phyloP scores from a whole-genome alignment of 192 early-diverging fungal genomes.

The Umbelopsis isabellina region DNA sequence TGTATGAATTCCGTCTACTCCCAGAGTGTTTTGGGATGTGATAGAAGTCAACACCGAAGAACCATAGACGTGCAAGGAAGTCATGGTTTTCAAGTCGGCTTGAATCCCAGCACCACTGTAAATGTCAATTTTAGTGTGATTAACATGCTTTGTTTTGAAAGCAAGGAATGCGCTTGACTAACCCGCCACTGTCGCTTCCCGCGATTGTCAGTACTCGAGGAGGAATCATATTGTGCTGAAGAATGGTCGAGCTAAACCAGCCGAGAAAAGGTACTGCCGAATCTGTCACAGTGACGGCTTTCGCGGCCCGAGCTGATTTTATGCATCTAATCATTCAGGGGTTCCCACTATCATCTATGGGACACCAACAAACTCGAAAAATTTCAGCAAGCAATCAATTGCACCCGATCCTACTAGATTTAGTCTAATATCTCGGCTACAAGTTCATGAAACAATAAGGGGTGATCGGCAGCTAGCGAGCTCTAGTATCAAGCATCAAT shows the following conservation, averaged over 20 bases:
- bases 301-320: no score
- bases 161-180: conserved; percentile 19
- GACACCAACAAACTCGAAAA: no score
- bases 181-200: conserved; percentile 71
- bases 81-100: conserved; percentile 90
- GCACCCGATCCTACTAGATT: no score
- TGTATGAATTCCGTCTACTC: conserved; percentile 68
- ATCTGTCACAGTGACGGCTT: no score
- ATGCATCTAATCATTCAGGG: no score
- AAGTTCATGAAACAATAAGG: no score
- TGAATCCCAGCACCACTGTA: conserved; percentile 76
- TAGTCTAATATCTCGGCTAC: no score
- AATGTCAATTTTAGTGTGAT: background rate
- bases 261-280: no score
- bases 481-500: no score
- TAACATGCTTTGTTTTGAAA: background rate
- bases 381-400: no score
- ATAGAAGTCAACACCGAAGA: conserved; percentile 77
- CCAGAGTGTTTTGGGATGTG: conserved; percentile 88
- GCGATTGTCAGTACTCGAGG: conserved; percentile 60
- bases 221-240: conserved; percentile 8
- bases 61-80: conserved; percentile 69
- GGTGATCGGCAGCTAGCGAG: no score
- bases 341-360: no score
- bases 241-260: background rate